Base-by-base conservation (phyloP, 176 grass and related monocot genomes). In the Oryza brachyantha region DNA sequence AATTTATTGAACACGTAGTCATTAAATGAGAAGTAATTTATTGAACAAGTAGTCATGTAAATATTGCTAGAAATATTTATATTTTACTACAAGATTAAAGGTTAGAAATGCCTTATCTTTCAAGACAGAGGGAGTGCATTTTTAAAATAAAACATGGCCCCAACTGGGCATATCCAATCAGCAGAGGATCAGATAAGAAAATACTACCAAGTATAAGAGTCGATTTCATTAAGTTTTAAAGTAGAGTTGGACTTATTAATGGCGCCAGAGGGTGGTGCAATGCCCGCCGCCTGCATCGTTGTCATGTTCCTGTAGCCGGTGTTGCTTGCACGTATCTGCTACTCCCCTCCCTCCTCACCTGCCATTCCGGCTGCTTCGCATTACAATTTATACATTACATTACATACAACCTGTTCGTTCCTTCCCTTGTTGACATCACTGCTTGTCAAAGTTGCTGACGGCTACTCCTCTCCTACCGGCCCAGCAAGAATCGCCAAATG, bases 251-350 rank as follows among this genome's bases (percentile, higher is more conserved):
- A 52, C n/a, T 52, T 24, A 22, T 57, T 57, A 57, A 57, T 57
- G 52, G 52, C 52, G 17, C 17, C 50, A 7, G 21, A n/a, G 5
- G 50, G 5, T 7, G 5, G 1, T 6, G 46, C 46, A 50, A 50
- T 55, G 2, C 19, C 2, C 35, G 68, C 79, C 68, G 12, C 50
- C 57, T 37, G 69, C 60, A 16, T 55, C 42, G 42, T 65, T 82
- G 42, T 54, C 80, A 82, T 39, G 69, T 29, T 42, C 29, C n/a
- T 52, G 67, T 11, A 14, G 58, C 42, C 5, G n/a, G 2, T 57
- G 60, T 21, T 27, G 79, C 68, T 65, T 82, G 59, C 80, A 74
- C 80, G 80, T 64, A 50, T 81, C 29, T 62, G 37, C 68, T 13
- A 16, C 31, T 8, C 22, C 12, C 61, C 17, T 29, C 28, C 27